Percentiles rank a stretch among this genome's conserved stretches.
Conservation (phyloP, 345 rosid genomes). For the Lumnitzera racemosa region DNA sequence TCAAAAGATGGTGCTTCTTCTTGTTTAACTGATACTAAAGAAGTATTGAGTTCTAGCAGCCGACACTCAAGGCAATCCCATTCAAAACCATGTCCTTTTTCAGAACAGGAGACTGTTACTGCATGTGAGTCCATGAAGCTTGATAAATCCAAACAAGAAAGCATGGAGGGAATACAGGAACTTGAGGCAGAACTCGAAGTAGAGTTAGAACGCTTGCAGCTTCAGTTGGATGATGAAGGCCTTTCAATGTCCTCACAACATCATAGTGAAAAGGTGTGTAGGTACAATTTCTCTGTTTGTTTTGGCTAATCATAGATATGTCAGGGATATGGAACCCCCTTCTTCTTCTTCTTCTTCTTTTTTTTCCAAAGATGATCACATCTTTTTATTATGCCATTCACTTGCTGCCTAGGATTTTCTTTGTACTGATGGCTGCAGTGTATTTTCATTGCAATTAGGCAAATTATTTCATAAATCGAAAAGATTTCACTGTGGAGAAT, state of each 20-base stretch:
- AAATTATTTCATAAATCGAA: too few relatives aligned
- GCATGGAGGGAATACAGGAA: constrained; percentile 37
- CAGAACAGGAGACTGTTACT: neutral
- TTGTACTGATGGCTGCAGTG: too few relatives aligned
- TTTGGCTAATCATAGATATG: neutral
- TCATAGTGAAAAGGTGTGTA: constrained; percentile 25
- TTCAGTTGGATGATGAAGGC: constrained; percentile 34
- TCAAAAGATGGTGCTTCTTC: constrained; percentile 4
- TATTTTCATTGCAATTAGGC: too few relatives aligned
- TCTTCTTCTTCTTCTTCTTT: too few relatives aligned
- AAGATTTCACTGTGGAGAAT: too few relatives aligned
- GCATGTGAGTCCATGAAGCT: constrained; percentile 13
- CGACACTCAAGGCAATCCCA: neutral
- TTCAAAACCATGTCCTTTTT: neutral
- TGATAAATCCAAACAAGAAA: constrained; percentile 17
- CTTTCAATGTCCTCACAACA: constrained; percentile 13
- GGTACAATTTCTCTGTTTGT: neutral
- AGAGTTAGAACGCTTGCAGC: constrained; percentile 55
- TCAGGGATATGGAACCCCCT: neutral
- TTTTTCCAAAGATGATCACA: too few relatives aligned
- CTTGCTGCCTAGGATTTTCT: too few relatives aligned
- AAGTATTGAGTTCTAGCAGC: constrained; percentile 3
- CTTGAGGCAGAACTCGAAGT: constrained; percentile 76
- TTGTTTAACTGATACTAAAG: constrained; percentile 7
- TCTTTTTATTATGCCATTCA: too few relatives aligned